These are phyloP conservation scores for Oryza brachyantha DNA, from an alignment of 176 grass and related monocot genomes.

Conservation along the genomic window DNA sequence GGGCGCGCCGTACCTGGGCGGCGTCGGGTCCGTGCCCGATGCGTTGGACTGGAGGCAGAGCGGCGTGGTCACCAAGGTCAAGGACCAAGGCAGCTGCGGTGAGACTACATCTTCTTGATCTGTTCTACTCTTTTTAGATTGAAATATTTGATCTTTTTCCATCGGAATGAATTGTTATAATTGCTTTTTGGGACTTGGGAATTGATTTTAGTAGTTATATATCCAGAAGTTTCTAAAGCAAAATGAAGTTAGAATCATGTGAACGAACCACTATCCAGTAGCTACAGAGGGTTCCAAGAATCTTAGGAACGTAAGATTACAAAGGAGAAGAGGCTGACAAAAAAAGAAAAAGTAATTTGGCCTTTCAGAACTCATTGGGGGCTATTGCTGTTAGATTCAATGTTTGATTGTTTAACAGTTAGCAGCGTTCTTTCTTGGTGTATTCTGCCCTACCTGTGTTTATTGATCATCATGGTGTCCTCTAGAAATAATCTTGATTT, in stretches of 20 bases:
- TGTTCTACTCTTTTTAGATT: background rate
- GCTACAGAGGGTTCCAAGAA: background rate
- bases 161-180: background rate
- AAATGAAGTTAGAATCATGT: background rate
- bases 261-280: background rate
- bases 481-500: background rate
- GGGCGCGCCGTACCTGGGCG: background rate
- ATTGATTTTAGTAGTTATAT: background rate
- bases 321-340: background rate
- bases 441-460: background rate
- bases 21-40: slow-evolving; percentile 36
- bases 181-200: background rate
- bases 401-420: background rate
- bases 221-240: background rate
- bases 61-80: slow-evolving; percentile 60
- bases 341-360: background rate
- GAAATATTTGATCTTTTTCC: background rate
- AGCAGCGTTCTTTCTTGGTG: background rate
- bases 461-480: background rate
- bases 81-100: slow-evolving; percentile 81
- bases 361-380: background rate
- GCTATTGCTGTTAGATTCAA: background rate
- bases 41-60: slow-evolving; percentile 68
- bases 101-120: background rate
- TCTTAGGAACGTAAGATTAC: background rate